phyloP scores from a whole-genome alignment of 2,329 filamentous ascomycete genomes.

The Podosphaera leucotricha region DNA sequence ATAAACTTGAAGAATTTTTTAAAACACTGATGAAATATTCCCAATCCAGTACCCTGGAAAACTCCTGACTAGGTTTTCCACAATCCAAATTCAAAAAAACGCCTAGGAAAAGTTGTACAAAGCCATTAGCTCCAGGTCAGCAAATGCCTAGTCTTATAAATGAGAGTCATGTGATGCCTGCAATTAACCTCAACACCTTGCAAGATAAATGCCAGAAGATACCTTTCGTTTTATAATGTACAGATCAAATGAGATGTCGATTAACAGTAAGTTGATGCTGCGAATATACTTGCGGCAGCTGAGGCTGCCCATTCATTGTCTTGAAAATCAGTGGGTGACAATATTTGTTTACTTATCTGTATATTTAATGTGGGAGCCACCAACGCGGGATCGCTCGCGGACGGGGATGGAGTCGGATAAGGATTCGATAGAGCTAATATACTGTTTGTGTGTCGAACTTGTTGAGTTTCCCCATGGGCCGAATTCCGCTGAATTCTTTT shows the following conservation, averaged over 20 bases:
- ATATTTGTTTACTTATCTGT: constrained; percentile 51
- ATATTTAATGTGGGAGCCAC: constrained; percentile 36
- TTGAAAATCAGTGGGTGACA: constrained; percentile 85
- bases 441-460: constrained; percentile 37
- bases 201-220: background rate
- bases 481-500: constrained; percentile 35
- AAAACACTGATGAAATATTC: background rate
- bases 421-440: constrained; percentile 37
- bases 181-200: constrained; percentile 19
- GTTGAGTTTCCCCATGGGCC: constrained; percentile 19
- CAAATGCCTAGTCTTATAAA: constrained; percentile 20
- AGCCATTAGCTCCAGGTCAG: background rate
- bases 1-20: background rate
- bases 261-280: constrained; percentile 39
- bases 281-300: constrained; percentile 60
- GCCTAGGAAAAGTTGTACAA: background rate
- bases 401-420: constrained; percentile 47
- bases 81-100: background rate
- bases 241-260: background rate
- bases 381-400: constrained; percentile 54
- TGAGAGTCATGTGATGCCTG: constrained; percentile 60
- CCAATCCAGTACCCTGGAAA: background rate
- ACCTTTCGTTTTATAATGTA: background rate
- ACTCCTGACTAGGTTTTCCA: background rate
- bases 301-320: constrained; percentile 78